Evolutionary conservation across 805 yeast genomes (phyloP).

Genomic region (Maudiozyma turicensis): DNA sequence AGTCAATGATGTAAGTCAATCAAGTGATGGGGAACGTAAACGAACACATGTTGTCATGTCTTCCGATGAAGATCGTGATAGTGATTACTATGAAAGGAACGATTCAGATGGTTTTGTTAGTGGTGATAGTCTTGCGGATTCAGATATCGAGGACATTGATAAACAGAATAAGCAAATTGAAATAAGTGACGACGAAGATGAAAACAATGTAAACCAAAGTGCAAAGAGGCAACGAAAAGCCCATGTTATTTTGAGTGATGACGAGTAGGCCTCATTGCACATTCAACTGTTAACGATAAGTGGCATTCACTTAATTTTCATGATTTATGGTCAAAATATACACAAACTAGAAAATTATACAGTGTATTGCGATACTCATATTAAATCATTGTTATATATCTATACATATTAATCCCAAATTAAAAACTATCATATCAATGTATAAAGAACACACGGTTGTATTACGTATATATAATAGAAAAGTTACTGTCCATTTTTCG

Average conservation of each 20-base stretch:
- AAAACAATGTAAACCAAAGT: constrained; percentile 28
- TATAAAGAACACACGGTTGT: no score
- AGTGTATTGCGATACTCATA: neutral
- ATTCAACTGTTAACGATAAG: neutral
- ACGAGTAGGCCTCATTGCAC: constrained; percentile 7
- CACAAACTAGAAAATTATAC: no score
- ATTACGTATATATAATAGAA: no score
- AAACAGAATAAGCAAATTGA: constrained; percentile 22
- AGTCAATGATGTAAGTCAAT: neutral
- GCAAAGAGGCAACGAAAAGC: constrained; percentile 13
- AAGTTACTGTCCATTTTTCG: neutral
- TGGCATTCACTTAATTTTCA: no score
- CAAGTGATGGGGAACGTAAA: neutral
- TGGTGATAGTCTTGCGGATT: constrained; percentile 24
- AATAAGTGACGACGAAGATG: neutral
- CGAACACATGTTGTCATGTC: neutral
- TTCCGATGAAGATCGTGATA: constrained; percentile 9
- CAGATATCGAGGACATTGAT: neutral
- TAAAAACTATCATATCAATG: no score
- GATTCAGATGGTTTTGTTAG: constrained; percentile 26
- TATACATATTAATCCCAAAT: no score
- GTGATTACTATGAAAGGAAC: constrained; percentile 25
- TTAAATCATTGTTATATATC: neutral
- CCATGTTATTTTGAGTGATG: constrained; percentile 22
- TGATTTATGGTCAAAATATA: neutral